phyloP scores from a whole-genome alignment of 805 yeast species.

The Spathaspora arborariae region DNA sequence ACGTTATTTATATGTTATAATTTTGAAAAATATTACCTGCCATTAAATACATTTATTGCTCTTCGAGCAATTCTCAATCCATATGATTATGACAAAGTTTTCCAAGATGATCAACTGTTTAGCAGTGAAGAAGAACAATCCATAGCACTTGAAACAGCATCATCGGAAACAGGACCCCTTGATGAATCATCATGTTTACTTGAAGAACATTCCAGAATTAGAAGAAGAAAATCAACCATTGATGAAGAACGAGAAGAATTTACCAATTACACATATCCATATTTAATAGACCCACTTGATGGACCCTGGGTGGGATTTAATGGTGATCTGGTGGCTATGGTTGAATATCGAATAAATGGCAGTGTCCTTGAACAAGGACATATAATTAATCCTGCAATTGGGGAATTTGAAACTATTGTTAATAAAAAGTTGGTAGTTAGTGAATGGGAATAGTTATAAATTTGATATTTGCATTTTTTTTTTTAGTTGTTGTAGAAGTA shows the following conservation, averaged over 20 bases:
- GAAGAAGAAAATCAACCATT: conserved; percentile 41
- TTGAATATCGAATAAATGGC: conserved; percentile 22
- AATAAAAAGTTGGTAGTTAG: conserved; percentile 26
- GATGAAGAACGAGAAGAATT: conserved; percentile 55
- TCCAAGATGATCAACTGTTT: conserved; percentile 25
- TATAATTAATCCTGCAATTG: conserved; percentile 11
- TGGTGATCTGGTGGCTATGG: conserved; percentile 45
- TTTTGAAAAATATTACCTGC: conserved; percentile 52
- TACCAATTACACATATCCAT: conserved; percentile 49
- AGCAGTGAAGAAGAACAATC: background rate
- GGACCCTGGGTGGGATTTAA: conserved; percentile 59
- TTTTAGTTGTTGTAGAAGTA: no score
- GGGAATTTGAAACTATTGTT: conserved; percentile 20
- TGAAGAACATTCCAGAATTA: conserved; percentile 3
- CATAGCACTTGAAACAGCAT: conserved; percentile 3
- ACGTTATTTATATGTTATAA: conserved; percentile 45
- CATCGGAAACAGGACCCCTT: conserved; percentile 10
- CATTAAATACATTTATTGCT: conserved; percentile 54
- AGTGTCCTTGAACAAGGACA: conserved; percentile 19
- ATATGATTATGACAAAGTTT: conserved; percentile 36
- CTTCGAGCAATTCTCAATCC: conserved; percentile 53
- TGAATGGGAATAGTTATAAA: conserved; percentile 31
- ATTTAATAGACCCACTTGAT: conserved; percentile 41
- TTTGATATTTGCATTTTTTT: background rate
- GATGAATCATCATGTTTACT: conserved; percentile 21